Base-by-base conservation (phyloP, 2,329 filamentous ascomycete genomes). In the Exophiala dermatitidis region DNA sequence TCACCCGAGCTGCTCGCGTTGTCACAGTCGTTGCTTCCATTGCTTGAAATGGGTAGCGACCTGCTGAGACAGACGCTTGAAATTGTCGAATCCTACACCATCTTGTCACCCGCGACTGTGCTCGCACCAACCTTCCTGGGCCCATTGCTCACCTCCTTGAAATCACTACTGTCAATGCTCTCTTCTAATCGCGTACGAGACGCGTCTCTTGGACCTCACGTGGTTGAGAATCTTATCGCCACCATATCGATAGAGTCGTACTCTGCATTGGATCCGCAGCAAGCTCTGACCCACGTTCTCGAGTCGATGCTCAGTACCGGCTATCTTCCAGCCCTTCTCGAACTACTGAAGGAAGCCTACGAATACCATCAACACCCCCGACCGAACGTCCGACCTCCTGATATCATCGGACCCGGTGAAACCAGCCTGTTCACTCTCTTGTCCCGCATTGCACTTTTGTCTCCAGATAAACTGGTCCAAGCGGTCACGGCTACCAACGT, bases 401-500 rank as follows among this genome's bases (percentile, higher is more conserved):
- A 81, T 31, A 79, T 96, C 33, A 85, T 85, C 62, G 82, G 83
- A 8, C 78, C 90, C 7, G 84, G 87, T 0, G 83, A 95, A 65
- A 86, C 86, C 0, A 88, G 95, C 66, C 95, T 95, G 67, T 86
- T 95, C 65, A 80, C 82, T 3, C 82, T 97, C 1, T 76, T 98
- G 1, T 84, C 88, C 1, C 85, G 90, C 1, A 78, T 97, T 10
- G 81, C 84, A 0, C 72, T 95, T 1, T 83, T 84, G 0, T 85
- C 86, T 36, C 88, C 90, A 0, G 70, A 71, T 2, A 73, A 86
- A 1, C 85, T 95, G 60, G 72, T 84, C 8, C 72, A 75, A 43
- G 77, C 76, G 0, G 64, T 81, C 47, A 64, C 65, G 5, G 66
- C 70, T 7, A 66, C 71, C 28, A 48, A 59, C 36, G 30, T 59